Base-by-base conservation (phyloP, 2,329 filamentous ascomycete species). In the Ophiosphaerella korrae region DNA sequence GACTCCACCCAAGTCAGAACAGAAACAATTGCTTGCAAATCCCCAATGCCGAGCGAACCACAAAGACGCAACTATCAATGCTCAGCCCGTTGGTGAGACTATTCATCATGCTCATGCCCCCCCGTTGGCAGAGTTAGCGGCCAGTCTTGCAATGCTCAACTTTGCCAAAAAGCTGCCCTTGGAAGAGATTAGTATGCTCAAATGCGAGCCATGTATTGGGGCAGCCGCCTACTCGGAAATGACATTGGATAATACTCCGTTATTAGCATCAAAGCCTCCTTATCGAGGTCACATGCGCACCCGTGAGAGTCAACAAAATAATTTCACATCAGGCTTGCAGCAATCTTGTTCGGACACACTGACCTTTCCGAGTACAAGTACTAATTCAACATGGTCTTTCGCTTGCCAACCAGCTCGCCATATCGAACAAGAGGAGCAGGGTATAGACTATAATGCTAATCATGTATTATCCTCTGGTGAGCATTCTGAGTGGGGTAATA, bases 71-170 rank as follows among this genome's bases (percentile, higher is more conserved):
- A 11, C 11, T 11, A 8, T 11, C 7, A 16, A 35, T 35, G 33
- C 33, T 14, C 33, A 13, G 7, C 13, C 13, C 9, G 33, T n/a
- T 35, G 8, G 33, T 35, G 13, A 11, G 4, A 13, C 33, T 14
- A 5, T 33, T 12, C n/a, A 11, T 33, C 32, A n/a, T 33, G 33
- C 13, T 11, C 33, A 40, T 14, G 11, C 14, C 26, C 18, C 43
- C 4, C 21, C 45, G 16, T 41, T 18, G 1, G 42, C 35, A 41
- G 45, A 36, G 2, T 43, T 55, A 7, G 21, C 47, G 16, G 44
- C 46, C 37, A 50, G 54, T 16, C 31, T 51, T 21, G 50, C 56
- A 5, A 50, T 50, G 9, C 32, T 50, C 11, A 21, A 48, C 13
- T 41, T 52, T 7, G 42, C 13, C 2, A 33, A 39, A 34, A 47